Base-by-base conservation (phyloP, 208 protist genomes). In the Wallacemonas sp. region DNA sequence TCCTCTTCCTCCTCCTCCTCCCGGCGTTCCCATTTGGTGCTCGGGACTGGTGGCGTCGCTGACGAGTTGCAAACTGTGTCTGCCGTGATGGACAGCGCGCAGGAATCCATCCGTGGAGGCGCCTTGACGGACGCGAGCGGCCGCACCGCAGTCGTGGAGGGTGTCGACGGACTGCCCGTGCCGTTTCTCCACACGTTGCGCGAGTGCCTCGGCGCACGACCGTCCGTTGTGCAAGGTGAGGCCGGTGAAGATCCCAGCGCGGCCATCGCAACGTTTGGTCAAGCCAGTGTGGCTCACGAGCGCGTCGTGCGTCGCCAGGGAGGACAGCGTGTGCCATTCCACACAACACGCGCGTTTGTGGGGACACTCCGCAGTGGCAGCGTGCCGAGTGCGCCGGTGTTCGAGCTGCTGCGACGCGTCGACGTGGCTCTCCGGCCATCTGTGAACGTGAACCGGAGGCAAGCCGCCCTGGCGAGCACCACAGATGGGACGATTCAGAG, bases 241-340 rank as follows among this genome's bases (percentile, higher is more conserved):
- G n/a, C n/a, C n/a, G n/a, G n/a, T n/a, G n/a, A 41, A 8, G 16
- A 41, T 16, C 36, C 36, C 36, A 41, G 36, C 36, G 36, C 55
- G 14, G 33, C 47, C n/a, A n/a, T n/a, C n/a, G n/a, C n/a, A n/a
- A n/a, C n/a, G n/a, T n/a, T n/a, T n/a, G n/a, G n/a, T n/a, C n/a
- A n/a, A n/a, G n/a, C n/a, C n/a, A n/a, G n/a, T n/a, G n/a, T n/a
- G n/a, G n/a, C n/a, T 30, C 47, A 38, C 9, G 70, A 74, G 43
- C 68, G 80, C 41, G 62, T 81, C 16, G 70, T 95, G 16, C 72
- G 78, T 38, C 85, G 89, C 29, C 77, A 88, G 57, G 86, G 89
- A 0, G 89, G 83, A 1, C 80, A 89, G 54, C 6, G 52, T 2
- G 74, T 83, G 57, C 60, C 49, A 11, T 95, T 84, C 55, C 34